Conservation (phyloP, 306 rosid genomes). For the Castanea mollissima region DNA sequence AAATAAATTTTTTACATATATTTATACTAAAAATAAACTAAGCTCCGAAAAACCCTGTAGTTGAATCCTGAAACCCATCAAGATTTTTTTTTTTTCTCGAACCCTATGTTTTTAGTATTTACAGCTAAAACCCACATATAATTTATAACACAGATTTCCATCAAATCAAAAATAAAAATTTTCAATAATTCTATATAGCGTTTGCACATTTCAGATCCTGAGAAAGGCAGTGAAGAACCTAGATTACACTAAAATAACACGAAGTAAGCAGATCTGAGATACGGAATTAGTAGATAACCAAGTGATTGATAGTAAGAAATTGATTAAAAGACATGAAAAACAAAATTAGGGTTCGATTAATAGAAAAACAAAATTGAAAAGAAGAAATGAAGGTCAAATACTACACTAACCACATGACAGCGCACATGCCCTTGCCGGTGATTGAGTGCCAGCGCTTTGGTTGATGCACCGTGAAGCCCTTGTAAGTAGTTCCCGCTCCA, state of each 20-base stretch:
- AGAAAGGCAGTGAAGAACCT: too few species aligned
- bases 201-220: not conserved
- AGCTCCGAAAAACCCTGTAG: not conserved
- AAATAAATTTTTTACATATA: not conserved
- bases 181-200: not conserved
- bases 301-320: not conserved
- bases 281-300: not conserved
- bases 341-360: not conserved
- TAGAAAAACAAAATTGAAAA: not conserved
- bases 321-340: too few species aligned
- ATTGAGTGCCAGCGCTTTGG: slow-evolving; percentile 84
- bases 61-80: not conserved
- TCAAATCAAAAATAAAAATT: too few species aligned
- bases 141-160: not conserved
- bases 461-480: slow-evolving; percentile 48
- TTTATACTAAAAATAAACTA: not conserved
- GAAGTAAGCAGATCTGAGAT: slow-evolving; percentile 10
- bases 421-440: slow-evolving; percentile 97
- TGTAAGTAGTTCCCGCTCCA: slow-evolving; percentile 49
- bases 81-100: not conserved
- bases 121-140: not conserved
- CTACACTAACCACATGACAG: slow-evolving; percentile 73
- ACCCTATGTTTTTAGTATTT: not conserved
- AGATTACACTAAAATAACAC: not conserved
- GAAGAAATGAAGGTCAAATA: not conserved